These are phyloP conservation scores for Neurospora hispaniola DNA, from an alignment of 495 filamentous ascomycete species.

Conservation along the genomic window DNA sequence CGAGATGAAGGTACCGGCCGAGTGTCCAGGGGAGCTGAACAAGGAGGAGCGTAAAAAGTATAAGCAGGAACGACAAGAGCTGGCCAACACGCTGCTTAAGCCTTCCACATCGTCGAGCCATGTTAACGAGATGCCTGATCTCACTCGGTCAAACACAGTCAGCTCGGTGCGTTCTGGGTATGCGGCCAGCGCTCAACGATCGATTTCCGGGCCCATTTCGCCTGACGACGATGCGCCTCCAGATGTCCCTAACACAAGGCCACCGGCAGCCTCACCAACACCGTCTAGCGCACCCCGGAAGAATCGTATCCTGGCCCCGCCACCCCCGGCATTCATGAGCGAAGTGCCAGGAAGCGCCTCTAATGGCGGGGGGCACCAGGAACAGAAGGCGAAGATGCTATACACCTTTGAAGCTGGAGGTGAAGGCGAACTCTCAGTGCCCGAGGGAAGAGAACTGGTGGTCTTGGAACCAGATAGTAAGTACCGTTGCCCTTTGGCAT, in stretches of 20 bases:
- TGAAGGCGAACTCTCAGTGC: slow-evolving; percentile 68
- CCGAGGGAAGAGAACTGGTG: slow-evolving; percentile 62
- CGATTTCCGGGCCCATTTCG: slow-evolving; percentile 50
- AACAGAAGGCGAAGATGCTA: slow-evolving; percentile 76
- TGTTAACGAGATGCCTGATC: slow-evolving; percentile 40
- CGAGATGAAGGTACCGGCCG: slow-evolving; percentile 94
- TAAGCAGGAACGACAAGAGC: slow-evolving; percentile 70
- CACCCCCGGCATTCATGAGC: slow-evolving; percentile 67
- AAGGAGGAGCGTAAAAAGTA: slow-evolving; percentile 93
- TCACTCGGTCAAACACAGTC: slow-evolving; percentile 83
- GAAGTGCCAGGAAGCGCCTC: slow-evolving; percentile 43
- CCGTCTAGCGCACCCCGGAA: slow-evolving; percentile 35
- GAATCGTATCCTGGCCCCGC: slow-evolving; percentile 74
- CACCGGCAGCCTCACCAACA: slow-evolving; percentile 9
- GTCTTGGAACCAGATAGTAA: slow-evolving; percentile 86
- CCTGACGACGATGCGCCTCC: slow-evolving; percentile 35
- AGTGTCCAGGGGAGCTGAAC: slow-evolving; percentile 84
- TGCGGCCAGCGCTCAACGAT: slow-evolving; percentile 66
- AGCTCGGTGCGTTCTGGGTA: slow-evolving; percentile 86
- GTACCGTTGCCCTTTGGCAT: slow-evolving; percentile 15
- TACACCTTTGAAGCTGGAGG: slow-evolving; percentile 73
- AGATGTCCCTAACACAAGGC: slow-evolving; percentile 24
- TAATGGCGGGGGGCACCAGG: slow-evolving; percentile 25
- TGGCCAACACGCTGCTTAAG: slow-evolving; percentile 51
- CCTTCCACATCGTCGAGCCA: slow-evolving; percentile 27